These are phyloP conservation scores for Arthrobotrys sinensis DNA, from an alignment of 2,329 filamentous ascomycete species.

Conservation along the genomic window DNA sequence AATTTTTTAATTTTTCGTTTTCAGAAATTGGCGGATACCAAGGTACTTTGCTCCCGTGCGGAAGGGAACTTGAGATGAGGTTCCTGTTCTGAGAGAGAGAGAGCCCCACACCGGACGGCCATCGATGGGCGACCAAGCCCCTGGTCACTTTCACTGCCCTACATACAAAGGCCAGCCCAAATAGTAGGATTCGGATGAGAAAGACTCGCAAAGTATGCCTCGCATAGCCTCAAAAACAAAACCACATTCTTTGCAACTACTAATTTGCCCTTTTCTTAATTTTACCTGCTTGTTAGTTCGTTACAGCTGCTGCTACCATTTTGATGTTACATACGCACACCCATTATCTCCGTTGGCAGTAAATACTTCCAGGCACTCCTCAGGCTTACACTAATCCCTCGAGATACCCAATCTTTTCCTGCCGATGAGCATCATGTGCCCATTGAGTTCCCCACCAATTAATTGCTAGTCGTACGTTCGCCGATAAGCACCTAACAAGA, in stretches of 20 bases:
- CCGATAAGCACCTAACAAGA: constrained; percentile 35
- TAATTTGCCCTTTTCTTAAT: constrained; percentile 34
- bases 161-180: constrained; percentile 36
- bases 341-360: neutral
- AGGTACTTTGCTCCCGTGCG: neutral
- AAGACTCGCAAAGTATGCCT: constrained; percentile 37
- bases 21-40: neutral
- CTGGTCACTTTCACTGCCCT: constrained; percentile 38
- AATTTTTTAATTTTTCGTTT: neutral
- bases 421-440: constrained; percentile 39
- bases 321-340: constrained; percentile 29
- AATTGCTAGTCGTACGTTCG: neutral
- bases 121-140: constrained; percentile 17
- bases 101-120: constrained; percentile 13
- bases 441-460: constrained; percentile 2
- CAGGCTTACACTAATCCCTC: constrained; percentile 10
- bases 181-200: constrained; percentile 56
- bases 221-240: constrained; percentile 52
- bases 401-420: constrained; percentile 9
- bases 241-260: constrained; percentile 35
- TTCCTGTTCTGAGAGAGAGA: neutral
- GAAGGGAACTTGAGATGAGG: neutral
- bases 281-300: constrained; percentile 9
- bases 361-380: constrained; percentile 11
- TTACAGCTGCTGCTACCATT: constrained; percentile 25